phyloP scores from a whole-genome alignment of 768 basidiomycete genomes.

The Amyloporia xantha region DNA sequence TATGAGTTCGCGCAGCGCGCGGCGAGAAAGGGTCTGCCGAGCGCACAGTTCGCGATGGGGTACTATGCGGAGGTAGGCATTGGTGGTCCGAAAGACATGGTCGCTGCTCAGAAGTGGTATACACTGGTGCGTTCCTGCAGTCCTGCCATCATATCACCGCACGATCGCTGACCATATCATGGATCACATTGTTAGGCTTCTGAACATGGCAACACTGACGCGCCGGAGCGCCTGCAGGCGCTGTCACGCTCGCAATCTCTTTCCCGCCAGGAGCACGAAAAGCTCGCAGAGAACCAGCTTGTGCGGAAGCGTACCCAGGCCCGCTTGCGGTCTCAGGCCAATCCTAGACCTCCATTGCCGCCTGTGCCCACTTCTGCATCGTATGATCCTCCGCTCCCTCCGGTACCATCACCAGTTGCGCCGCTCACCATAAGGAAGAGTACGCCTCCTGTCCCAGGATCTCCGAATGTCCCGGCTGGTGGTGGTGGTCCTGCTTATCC shows the following conservation, averaged over 20 bases:
- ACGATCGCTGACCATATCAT: not conserved
- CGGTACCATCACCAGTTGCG: not conserved
- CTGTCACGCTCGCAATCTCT: slow-evolving; percentile 55
- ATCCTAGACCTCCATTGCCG: not conserved
- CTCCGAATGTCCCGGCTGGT: not conserved
- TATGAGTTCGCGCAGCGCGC: slow-evolving; percentile 89
- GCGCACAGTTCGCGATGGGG: slow-evolving; percentile 92
- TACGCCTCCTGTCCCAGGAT: not conserved
- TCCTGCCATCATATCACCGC: too few relatives aligned
- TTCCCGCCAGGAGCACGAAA: slow-evolving; percentile 75
- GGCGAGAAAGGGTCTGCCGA: slow-evolving; percentile 62
- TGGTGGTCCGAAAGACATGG: slow-evolving; percentile 59
- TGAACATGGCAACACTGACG: slow-evolving; percentile 76
- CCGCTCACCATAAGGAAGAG: not conserved
- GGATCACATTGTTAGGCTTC: slow-evolving; percentile 44
- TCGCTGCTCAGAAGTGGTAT: slow-evolving; percentile 76
- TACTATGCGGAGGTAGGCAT: slow-evolving; percentile 94
- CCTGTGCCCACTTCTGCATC: not conserved
- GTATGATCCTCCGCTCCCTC: slow-evolving; percentile 1
- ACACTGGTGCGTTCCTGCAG: slow-evolving; percentile 33
- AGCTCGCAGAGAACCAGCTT: slow-evolving; percentile 70
- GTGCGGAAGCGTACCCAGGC: slow-evolving; percentile 77
- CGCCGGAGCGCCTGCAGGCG: slow-evolving; percentile 63
- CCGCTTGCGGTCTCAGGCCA: slow-evolving; percentile 45
- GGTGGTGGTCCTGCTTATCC: not conserved